phyloP scores from a whole-genome alignment of 139 green algal species.

The Haematococcus sp. region DNA sequence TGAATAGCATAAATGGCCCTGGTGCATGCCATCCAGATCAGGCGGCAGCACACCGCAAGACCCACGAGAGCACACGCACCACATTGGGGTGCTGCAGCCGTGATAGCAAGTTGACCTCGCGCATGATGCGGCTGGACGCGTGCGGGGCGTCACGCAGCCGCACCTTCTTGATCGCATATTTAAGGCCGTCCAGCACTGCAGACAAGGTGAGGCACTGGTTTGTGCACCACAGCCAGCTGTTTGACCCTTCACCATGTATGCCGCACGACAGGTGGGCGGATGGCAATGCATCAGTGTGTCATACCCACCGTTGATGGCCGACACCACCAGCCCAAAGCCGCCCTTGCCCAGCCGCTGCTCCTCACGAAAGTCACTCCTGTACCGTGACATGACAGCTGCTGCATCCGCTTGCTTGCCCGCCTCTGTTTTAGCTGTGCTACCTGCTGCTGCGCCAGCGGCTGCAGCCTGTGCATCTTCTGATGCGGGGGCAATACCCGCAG shows the following conservation, averaged over 20 bases:
- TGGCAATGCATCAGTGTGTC: no score
- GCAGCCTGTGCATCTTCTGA: neutral
- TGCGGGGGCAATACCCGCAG: neutral
- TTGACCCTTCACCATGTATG: neutral
- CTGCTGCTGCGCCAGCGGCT: neutral
- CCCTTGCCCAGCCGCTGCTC: conserved; percentile 73
- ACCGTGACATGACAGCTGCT: conserved; percentile 30
- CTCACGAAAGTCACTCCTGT: conserved; percentile 72
- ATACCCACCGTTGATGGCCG: conserved; percentile 71
- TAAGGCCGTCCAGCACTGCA: conserved; percentile 52
- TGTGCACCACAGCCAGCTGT: neutral
- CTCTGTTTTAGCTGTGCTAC: conserved; percentile 1
- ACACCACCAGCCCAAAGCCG: conserved; percentile 84
- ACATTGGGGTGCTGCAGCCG: conserved; percentile 89
- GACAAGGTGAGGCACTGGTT: no score
- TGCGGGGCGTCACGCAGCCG: conserved; percentile 47
- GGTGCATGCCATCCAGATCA: no score
- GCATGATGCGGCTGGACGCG: conserved; percentile 67
- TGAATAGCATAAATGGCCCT: no score
- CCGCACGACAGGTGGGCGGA: neutral
- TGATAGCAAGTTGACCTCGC: conserved; percentile 88
- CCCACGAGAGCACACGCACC: conserved; percentile 48
- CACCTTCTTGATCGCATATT: conserved; percentile 95
- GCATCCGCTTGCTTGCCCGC: neutral
- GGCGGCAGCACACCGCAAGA: neutral